Conservation (phyloP, 495 filamentous ascomycete species). For the Aspergillus conjunctus region DNA sequence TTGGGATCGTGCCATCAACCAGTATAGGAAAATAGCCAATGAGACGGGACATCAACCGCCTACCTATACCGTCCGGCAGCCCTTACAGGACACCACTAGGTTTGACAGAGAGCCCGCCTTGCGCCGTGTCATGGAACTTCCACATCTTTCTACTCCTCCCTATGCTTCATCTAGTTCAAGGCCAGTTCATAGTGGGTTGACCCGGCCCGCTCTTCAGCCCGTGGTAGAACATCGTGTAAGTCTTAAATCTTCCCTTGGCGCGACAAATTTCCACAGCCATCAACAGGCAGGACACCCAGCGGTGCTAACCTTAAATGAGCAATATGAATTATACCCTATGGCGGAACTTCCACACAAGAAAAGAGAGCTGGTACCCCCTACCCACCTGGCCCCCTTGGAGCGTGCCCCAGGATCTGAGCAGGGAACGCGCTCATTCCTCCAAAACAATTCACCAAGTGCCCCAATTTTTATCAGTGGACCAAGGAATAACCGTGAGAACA, state of each 20-base stretch:
- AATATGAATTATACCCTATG: constrained; percentile 29
- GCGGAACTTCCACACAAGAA: constrained; percentile 24
- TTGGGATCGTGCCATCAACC: constrained; percentile 48
- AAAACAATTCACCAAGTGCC: constrained; percentile 27
- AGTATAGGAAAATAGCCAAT: constrained; percentile 38
- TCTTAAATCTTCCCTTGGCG: constrained; percentile 9
- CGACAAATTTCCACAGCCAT: neutral
- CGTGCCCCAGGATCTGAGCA: constrained; percentile 21
- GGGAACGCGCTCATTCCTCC: constrained; percentile 25
- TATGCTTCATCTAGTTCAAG: constrained; percentile 23
- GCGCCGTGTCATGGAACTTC: constrained; percentile 19
- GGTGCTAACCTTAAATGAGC: constrained; percentile 37
- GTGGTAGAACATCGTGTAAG: constrained; percentile 27
- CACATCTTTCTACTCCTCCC: constrained; percentile 18
- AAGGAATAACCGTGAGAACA: constrained; percentile 26
- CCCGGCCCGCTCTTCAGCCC: constrained; percentile 8
- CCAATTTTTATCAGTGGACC: constrained; percentile 46
- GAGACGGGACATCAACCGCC: constrained; percentile 26
- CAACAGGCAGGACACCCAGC: neutral
- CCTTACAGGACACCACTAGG: constrained; percentile 23
- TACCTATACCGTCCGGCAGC: constrained; percentile 27
- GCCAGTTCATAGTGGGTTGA: constrained; percentile 21
- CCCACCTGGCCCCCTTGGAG: constrained; percentile 24
- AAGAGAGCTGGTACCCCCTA: constrained; percentile 23
- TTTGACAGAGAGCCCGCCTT: constrained; percentile 17